phyloP scores from a whole-genome alignment of 2,329 filamentous ascomycete species.

The Lasiodiplodia theobromae region DNA sequence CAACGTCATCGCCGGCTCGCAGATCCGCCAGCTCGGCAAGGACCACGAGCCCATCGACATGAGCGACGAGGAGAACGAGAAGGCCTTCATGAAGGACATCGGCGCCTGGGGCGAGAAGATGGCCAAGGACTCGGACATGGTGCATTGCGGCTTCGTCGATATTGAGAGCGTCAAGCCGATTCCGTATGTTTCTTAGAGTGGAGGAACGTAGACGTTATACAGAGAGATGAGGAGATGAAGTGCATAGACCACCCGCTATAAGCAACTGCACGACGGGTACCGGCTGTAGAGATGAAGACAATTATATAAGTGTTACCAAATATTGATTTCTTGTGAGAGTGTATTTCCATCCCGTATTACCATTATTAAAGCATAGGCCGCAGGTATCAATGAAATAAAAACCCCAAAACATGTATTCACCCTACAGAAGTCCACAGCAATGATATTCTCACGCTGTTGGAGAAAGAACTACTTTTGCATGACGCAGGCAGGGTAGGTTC shows the following conservation, averaged over 20 bases:
- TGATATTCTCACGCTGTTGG: neutral
- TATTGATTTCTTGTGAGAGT: too few relatives aligned
- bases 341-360: too few relatives aligned
- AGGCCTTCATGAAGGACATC: slow-evolving; percentile 59
- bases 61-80: slow-evolving; percentile 55
- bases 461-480: neutral
- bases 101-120: slow-evolving; percentile 52
- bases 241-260: too few relatives aligned
- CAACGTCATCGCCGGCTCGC: slow-evolving; percentile 56
- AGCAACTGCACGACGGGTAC: too few relatives aligned
- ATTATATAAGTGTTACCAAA: too few relatives aligned
- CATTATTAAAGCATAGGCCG: too few relatives aligned
- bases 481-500: neutral
- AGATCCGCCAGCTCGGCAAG: slow-evolving; percentile 62
- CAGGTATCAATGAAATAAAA: too few relatives aligned
- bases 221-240: neutral
- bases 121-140: slow-evolving; percentile 47
- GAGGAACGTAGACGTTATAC: neutral
- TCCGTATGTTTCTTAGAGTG: slow-evolving; percentile 41
- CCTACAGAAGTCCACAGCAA: neutral
- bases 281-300: too few relatives aligned
- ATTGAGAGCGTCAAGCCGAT: slow-evolving; percentile 45
- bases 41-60: slow-evolving; percentile 62
- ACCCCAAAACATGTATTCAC: neutral
- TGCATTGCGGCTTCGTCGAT: slow-evolving; percentile 56